phyloP scores from a whole-genome alignment of 768 basidiomycete genomes.

The Russula sp. region DNA sequence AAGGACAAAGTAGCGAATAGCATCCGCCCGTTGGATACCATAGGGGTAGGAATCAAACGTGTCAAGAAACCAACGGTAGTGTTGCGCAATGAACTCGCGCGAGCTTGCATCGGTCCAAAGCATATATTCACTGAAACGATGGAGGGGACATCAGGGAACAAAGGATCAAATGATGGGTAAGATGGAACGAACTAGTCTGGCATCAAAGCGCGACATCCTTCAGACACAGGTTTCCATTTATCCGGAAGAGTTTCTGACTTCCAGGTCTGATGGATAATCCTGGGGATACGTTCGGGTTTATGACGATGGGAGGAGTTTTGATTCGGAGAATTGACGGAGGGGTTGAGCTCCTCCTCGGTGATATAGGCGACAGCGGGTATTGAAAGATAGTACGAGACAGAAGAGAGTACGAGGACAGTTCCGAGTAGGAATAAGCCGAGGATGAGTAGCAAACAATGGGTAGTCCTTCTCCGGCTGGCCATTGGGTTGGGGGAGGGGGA shows the following conservation, averaged over 20 bases:
- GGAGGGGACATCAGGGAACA: constrained; percentile 9
- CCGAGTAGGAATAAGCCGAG: constrained; percentile 78
- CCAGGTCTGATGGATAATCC: constrained; percentile 98
- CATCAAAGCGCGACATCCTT: constrained; percentile 86
- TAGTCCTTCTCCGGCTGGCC: constrained; percentile 37
- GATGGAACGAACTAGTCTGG: constrained; percentile 79
- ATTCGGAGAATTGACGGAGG: constrained; percentile 47
- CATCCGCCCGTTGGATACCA: constrained; percentile 92
- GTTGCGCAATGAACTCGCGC: constrained; percentile 78
- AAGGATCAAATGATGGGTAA: neutral
- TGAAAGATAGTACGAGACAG: constrained; percentile 82
- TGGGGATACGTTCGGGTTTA: constrained; percentile 71
- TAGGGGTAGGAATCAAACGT: constrained; percentile 92
- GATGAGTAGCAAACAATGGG: constrained; percentile 45
- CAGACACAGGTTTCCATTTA: constrained; percentile 74
- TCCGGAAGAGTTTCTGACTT: constrained; percentile 81
- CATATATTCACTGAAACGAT: constrained; percentile 73
- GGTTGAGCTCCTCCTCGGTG: constrained; percentile 66
- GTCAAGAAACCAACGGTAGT: constrained; percentile 90
- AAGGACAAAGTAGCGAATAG: constrained; percentile 96
- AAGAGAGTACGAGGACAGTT: constrained; percentile 87
- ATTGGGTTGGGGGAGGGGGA: constrained; percentile 24
- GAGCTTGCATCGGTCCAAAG: constrained; percentile 95
- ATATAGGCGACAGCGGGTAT: constrained; percentile 78
- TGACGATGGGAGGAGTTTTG: constrained; percentile 60